Evolutionary conservation across 2,329 filamentous ascomycete genomes (phyloP).

Genomic region (Dryadomyces sulphureus): DNA sequence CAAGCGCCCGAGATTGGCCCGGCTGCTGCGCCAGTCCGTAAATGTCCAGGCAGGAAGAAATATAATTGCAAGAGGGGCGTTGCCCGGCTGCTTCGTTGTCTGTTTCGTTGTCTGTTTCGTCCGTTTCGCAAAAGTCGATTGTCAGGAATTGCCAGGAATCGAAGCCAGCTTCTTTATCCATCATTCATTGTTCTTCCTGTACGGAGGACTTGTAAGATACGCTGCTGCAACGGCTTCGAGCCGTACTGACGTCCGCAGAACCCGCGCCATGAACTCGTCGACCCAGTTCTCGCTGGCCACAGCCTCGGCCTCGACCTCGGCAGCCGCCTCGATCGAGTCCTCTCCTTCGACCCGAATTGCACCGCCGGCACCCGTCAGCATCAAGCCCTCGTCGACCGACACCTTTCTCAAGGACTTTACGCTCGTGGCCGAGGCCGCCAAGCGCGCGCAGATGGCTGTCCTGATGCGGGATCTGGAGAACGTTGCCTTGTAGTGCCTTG

Average conservation of each 20-base stretch:
- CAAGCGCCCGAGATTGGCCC: not conserved
- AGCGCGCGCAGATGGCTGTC: conserved; percentile 79
- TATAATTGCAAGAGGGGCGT: not conserved
- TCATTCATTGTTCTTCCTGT: too few species aligned
- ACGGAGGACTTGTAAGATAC: too few species aligned
- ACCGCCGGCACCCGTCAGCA: conserved; percentile 16
- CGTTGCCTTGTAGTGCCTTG: conserved; percentile 34
- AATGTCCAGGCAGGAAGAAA: not conserved
- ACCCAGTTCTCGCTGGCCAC: conserved; percentile 5
- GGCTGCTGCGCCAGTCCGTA: not conserved
- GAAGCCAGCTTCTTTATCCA: too few species aligned
- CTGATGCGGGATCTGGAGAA: conserved; percentile 76
- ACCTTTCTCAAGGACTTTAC: conserved; percentile 66
- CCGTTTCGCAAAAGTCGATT: not conserved
- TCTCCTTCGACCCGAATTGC: conserved; percentile 14
- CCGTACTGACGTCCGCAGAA: too few species aligned
- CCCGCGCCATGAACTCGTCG: not conserved
- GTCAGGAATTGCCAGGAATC: too few species aligned
- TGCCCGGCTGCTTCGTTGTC: not conserved
- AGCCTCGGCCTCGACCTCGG: not conserved
- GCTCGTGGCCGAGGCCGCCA: conserved; percentile 82
- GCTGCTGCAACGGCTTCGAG: too few species aligned
- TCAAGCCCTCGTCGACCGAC: conserved; percentile 29
- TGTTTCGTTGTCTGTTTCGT: too few species aligned
- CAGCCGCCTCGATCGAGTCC: conserved; percentile 12